Evolutionary conservation across 164 flowering plant species (phyloP), one percentile per base, ranked within the genome.

Genomic region (Chimonanthus salicifolius): DNA sequence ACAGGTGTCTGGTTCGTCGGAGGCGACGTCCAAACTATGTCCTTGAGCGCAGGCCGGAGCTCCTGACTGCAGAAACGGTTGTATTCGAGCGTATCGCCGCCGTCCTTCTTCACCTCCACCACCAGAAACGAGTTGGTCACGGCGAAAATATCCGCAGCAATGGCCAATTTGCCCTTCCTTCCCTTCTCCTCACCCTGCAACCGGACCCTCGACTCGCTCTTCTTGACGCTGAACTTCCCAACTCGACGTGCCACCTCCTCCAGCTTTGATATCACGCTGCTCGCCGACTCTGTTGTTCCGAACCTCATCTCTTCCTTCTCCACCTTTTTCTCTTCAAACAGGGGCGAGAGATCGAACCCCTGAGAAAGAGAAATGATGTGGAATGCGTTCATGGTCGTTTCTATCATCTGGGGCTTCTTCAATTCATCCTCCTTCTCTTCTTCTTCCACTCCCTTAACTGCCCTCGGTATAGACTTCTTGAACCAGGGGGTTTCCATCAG

Each of bases 41-140:
- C 95, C 69, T 87, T 85, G 6, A 90, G 86, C 16, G 88, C 90
- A 50, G 95, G 95, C 51, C 91, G 74, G 62, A 90, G 86, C 76
- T 86, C 89, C 60, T 84, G 84, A 66, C 83, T 80, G 72, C 91
- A 88, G 86, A 90, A 88, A 73, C 82, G 86, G 70, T 85, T 85
- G 74, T 88, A 90, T 81, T 90, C 94, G 72, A 88, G 65, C 0
- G 87, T 87, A 67, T 90, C 95, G 0, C 95, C 95, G 6, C 84
- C 72, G 74, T 85, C 80, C 62, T 90, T 90, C 87, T 82, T 88
- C 80, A 90, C 90, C 69, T 87, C 88, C 80, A 90, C 92, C 74
- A 90, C 87, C 72, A 84, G 43, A 48, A 90, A 82, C 60, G 88
- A 78, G 71, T 88, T 88, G 72, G 91, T 58, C 77, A 90, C 79